Base-by-base conservation (phyloP, 2,329 filamentous ascomycete species). In the Penicillium sp. region DNA sequence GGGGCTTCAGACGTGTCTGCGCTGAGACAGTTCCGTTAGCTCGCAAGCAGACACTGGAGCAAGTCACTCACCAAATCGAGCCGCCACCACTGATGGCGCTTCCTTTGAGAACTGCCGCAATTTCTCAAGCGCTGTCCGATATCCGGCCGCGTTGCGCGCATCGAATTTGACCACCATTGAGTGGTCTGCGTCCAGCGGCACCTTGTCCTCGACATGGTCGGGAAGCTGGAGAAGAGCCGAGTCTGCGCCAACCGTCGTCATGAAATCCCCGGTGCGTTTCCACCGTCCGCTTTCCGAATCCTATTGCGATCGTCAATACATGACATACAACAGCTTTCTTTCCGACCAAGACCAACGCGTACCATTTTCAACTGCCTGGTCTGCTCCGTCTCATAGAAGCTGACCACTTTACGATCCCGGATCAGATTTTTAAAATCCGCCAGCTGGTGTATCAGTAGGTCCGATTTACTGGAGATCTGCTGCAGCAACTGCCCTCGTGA, bases 381-480 rank as follows among this genome's bases (percentile, higher is more conserved):
- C 39, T 66, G 64, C 16, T 54, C n/a, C 11, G 55, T 66, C 49
- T 71, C 67, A 36, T 64, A 71, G 48, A 70, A 71, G 53, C 61
- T 70, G 29, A 67, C 54, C 31, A 71, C 60, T 48, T 67, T 69
- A 2, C 64, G 54, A 38, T 69, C 65, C 14, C 60, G 52, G 34
- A 67, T 59, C 43, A 68, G 39, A 43, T 71, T 66, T 44, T 61
- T 68, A 44, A 71, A 71, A 34, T 65, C 59, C 0, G 36, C 52
- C 2, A 68, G 52, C 27, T 69, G 66, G 40, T 44, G 45, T 13
- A 42, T 39, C 1, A 70, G 59, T 1, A 65, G 4, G 9, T 65
- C 52, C 5, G 60, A 66, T 39, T 57, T 51, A 21, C 32, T 36
- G 6, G 32, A 36, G n/a, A 36, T 36, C 13, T 36, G 32, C 13